Percentiles rank a stretch among this genome's conserved stretches.
phyloP scores from a whole-genome alignment of 441 rosid species.

The Syzygium malaccense region DNA sequence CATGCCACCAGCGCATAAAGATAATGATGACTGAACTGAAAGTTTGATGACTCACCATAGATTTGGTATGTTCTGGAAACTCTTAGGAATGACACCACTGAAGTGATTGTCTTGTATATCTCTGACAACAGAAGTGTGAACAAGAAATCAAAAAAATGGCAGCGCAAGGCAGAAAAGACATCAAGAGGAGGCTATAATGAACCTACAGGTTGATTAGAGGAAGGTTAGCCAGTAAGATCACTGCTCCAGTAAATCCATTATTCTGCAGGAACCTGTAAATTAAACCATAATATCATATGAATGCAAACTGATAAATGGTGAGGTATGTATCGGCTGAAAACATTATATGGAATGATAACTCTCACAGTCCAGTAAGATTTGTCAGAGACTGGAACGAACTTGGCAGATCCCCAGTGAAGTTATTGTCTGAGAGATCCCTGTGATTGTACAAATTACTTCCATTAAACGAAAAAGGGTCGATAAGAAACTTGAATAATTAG shows the following conservation, averaged over 20 bases:
- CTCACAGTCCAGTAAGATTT: slow-evolving; percentile 82
- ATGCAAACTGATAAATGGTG: neutral
- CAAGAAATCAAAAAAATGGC: slow-evolving; percentile 7
- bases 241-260: slow-evolving; percentile 89
- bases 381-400: slow-evolving; percentile 70
- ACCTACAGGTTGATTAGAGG: slow-evolving; percentile 75
- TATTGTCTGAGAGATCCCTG: slow-evolving; percentile 90
- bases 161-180: slow-evolving; percentile 6
- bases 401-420: slow-evolving; percentile 83
- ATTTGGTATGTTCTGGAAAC: slow-evolving; percentile 79
- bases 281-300: neutral
- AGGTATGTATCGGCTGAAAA: neutral
- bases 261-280: slow-evolving; percentile 73
- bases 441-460: slow-evolving; percentile 6
- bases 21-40: neutral
- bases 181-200: neutral
- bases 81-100: slow-evolving; percentile 81
- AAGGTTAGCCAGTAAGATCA: slow-evolving; percentile 68
- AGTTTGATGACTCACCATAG: slow-evolving; percentile 49
- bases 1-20: neutral
- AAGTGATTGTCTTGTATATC: slow-evolving; percentile 77
- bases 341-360: neutral
- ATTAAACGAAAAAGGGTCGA: neutral
- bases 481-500: neutral
- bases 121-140: slow-evolving; percentile 33